These are phyloP conservation scores for Fusarium tuaranense DNA, from an alignment of 2,329 filamentous ascomycete genomes.

Conservation along the genomic window DNA sequence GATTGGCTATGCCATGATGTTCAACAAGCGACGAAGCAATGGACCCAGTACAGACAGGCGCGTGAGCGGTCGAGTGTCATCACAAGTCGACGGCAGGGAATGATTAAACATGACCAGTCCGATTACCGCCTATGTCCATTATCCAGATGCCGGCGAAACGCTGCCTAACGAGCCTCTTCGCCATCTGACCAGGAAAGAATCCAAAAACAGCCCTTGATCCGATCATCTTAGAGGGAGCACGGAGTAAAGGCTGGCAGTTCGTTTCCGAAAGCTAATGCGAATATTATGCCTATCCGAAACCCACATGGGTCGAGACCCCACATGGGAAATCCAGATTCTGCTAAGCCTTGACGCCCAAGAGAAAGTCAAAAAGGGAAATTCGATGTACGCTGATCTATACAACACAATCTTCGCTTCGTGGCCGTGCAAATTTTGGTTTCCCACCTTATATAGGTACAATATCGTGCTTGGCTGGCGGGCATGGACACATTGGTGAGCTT, in stretches of 20 bases:
- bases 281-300: conserved; percentile 2
- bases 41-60: neutral
- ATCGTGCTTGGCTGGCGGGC: neutral
- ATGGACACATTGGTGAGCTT: neutral
- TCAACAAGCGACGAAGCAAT: neutral
- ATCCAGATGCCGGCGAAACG: neutral
- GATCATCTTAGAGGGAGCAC: neutral
- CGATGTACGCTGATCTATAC: neutral
- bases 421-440: neutral
- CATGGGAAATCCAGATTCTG: neutral
- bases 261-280: neutral
- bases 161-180: neutral
- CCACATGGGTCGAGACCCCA: neutral
- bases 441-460: neutral
- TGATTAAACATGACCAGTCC: neutral
- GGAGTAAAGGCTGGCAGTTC: neutral
- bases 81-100: neutral
- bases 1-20: neutral
- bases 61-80: neutral
- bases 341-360: neutral
- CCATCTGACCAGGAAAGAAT: neutral
- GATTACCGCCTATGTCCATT: neutral
- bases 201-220: neutral
- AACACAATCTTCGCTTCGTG: neutral
- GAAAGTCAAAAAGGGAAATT: neutral